Evolutionary conservation across 495 filamentous ascomycete genomes (phyloP), one percentile per base, ranked within the genome.

Genomic region (Trichocladium antarcticum): DNA sequence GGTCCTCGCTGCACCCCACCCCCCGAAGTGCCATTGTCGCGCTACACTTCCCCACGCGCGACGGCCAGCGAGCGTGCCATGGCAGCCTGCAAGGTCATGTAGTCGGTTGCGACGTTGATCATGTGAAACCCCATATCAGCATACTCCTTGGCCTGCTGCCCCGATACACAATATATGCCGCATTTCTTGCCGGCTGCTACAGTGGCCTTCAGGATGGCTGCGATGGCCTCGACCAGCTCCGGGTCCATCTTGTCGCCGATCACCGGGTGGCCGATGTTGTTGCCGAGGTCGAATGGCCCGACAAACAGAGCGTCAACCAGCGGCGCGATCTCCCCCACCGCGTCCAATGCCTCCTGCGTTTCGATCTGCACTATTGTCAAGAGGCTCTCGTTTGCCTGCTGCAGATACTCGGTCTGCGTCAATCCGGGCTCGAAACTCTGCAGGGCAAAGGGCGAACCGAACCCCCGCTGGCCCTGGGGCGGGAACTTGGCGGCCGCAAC

Each of bases 341-440:
- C 70, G 3, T 84, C 76, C 36, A 92, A 66, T 0, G 84, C 85
- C 55, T 81, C 81, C 51, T 70, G 71, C 0, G 87, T 92, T 65
- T 93, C 87, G 47, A 92, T 89, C 68, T 92, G 87, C 24, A 89
- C 76, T 57, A 87, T 81, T 17, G 82, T 84, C 28, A 87, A 60
- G 11, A 89, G 66, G 32, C 74, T 72, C 9, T 77, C 75, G 63
- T 90, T 89, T 21, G 85, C 83, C 49, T 87, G 76, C 53, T 82
- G 75, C 20, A 87, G 71, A 54, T 93, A 93, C 35, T 84, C 78
- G 2, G 72, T 72, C 49, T 72, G 55, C 4, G 73, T 72, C 14
- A 74, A 67, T 1, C 63, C 63, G 1, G 79, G 72, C 37, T 64
- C 58, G 57, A 87, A 87, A 38, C 69, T 74, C 49, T 80, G 78